phyloP scores from a whole-genome alignment of 257 asterid species.

The Solanum ahanhuiri region DNA sequence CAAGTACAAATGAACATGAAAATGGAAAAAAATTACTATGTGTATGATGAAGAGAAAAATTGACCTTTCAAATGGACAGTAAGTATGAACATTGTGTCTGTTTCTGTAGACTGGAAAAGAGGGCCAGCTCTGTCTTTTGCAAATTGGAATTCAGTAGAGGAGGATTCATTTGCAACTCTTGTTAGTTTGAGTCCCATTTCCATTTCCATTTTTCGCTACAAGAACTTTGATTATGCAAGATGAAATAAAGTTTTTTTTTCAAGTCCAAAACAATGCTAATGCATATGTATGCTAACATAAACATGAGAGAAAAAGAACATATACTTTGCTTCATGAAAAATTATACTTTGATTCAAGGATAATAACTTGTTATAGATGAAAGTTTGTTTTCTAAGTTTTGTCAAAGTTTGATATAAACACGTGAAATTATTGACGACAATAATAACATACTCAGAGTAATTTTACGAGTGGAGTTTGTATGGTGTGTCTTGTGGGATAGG shows the following conservation, averaged over 20 bases:
- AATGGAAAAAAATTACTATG: not conserved
- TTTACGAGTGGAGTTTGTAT: not conserved
- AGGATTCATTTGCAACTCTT: conserved; percentile 38
- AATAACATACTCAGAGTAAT: not conserved
- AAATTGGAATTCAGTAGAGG: conserved; percentile 30
- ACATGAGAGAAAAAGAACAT: conserved; percentile 28
- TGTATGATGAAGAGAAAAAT: not conserved
- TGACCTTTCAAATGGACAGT: conserved; percentile 70
- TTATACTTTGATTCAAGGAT: not conserved
- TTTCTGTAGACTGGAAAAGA: conserved; percentile 55
- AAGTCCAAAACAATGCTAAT: not conserved
- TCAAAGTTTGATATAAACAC: not conserved
- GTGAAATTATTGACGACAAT: not conserved
- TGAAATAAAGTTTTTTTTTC: not conserved
- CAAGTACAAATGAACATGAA: not conserved
- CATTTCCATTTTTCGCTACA: conserved; percentile 27
- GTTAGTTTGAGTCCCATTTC: conserved; percentile 54
- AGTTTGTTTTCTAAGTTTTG: not conserved
- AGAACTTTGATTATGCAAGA: not conserved
- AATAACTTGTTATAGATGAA: not conserved
- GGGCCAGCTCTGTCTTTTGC: conserved; percentile 43
- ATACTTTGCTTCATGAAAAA: conserved; percentile 45
- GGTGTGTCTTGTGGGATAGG: not conserved
- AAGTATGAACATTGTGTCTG: conserved; percentile 55
- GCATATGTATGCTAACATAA: conserved; percentile 2